These are phyloP conservation scores for Saccharata proteae DNA, from an alignment of 2,329 filamentous ascomycete species.

Conservation along the genomic window DNA sequence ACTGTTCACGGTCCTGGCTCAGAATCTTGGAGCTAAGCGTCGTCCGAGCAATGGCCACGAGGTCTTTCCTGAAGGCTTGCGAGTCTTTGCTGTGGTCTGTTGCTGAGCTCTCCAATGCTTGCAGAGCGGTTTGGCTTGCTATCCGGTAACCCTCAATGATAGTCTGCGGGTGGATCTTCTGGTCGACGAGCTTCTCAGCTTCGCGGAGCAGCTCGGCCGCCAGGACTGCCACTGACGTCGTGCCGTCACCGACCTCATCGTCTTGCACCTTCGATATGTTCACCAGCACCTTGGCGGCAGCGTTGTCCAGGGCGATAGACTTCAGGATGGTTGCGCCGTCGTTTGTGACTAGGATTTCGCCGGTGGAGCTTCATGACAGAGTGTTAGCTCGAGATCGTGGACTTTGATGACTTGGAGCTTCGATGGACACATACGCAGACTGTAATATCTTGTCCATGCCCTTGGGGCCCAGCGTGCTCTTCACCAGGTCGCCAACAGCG, in stretches of 20 bases:
- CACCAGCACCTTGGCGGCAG: constrained; percentile 92
- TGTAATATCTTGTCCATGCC: constrained; percentile 99
- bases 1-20: constrained; percentile 85
- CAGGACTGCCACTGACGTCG: constrained; percentile 92
- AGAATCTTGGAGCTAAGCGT: constrained; percentile 97
- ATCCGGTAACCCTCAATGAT: constrained; percentile 99
- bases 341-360: constrained; percentile 97
- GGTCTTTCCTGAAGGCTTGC: constrained; percentile 76
- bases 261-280: constrained; percentile 99
- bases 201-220: constrained; percentile 91
- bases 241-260: constrained; percentile 95
- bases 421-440: constrained; percentile 63
- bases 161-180: constrained; percentile 98
- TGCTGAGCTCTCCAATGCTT: constrained; percentile 70
- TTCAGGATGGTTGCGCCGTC: constrained; percentile 98
- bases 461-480: constrained; percentile 93
- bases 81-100: constrained; percentile 81
- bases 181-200: constrained; percentile 91
- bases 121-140: constrained; percentile 79
- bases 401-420: too few species aligned
- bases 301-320: constrained; percentile 95
- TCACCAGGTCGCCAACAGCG: constrained; percentile 91
- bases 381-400: constrained; percentile 14
- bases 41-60: constrained; percentile 82
- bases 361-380: constrained; percentile 57